phyloP scores from a whole-genome alignment of 352 stramenopile genomes.

The Globisporangium lucens region DNA sequence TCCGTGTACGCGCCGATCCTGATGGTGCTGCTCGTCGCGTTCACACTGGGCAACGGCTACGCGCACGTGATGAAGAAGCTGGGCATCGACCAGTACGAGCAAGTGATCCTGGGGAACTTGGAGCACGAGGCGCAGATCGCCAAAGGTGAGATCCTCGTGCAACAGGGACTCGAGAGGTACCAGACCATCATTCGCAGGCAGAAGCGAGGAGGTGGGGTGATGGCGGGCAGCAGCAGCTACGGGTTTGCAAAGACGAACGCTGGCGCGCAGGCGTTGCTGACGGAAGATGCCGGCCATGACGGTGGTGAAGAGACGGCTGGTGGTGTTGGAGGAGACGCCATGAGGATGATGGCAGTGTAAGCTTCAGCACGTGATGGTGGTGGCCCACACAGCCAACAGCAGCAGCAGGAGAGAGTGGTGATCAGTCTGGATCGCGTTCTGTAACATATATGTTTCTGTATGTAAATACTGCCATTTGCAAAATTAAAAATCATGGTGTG shows the following conservation, averaged over 20 bases:
- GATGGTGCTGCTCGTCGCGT: constrained; percentile 48
- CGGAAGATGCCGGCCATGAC: not conserved
- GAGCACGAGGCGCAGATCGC: constrained; percentile 39
- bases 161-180: constrained; percentile 48
- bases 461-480: too few relatives aligned
- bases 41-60: constrained; percentile 52
- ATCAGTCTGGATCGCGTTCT: too few relatives aligned
- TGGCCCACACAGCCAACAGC: too few relatives aligned
- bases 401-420: too few relatives aligned
- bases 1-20: constrained; percentile 52
- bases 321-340: not conserved
- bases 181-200: constrained; percentile 28
- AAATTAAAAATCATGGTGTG: too few relatives aligned
- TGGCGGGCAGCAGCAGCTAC: constrained; percentile 22
- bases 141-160: constrained; percentile 48
- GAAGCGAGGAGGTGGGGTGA: constrained; percentile 21
- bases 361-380: not conserved
- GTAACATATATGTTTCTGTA: too few relatives aligned
- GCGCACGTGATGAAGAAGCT: constrained; percentile 45
- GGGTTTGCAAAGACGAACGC: constrained; percentile 21
- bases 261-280: constrained; percentile 14
- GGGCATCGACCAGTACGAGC: constrained; percentile 71
- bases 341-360: not conserved
- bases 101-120: constrained; percentile 33
- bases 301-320: not conserved